These are phyloP conservation scores for Marasmius oreades DNA, from an alignment of 1,284 basidiomycete species.

Conservation along the genomic window DNA sequence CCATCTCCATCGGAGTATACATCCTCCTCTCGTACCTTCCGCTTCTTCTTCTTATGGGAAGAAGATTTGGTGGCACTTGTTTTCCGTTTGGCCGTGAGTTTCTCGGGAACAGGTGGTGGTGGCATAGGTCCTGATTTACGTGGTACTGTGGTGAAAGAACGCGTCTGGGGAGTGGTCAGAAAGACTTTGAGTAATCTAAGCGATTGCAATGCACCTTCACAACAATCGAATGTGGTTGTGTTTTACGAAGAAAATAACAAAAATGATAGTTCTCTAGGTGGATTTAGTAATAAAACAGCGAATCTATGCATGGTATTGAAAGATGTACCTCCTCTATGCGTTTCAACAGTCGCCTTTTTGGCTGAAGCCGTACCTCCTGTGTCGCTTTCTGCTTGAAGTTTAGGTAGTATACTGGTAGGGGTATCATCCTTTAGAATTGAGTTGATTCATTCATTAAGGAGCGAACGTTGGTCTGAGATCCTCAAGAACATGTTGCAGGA, in stretches of 20 bases:
- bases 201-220: conserved; percentile 49
- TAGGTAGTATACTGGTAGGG: conserved; percentile 55
- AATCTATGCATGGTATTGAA: conserved; percentile 9
- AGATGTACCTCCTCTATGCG: conserved; percentile 66
- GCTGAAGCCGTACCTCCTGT: conserved; percentile 36
- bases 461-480: conserved; percentile 68
- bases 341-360: conserved; percentile 65
- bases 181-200: not conserved
- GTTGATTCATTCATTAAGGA: not conserved
- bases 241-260: conserved; percentile 76
- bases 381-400: conserved; percentile 58
- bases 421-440: not conserved
- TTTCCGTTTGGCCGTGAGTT: conserved; percentile 25
- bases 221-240: conserved; percentile 70
- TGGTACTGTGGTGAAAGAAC: conserved; percentile 47
- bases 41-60: conserved; percentile 43
- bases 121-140: conserved; percentile 18
- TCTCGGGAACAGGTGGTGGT: conserved; percentile 20
- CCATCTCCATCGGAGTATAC: conserved; percentile 16
- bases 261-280: conserved; percentile 73
- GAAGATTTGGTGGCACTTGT: conserved; percentile 16
- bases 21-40: conserved; percentile 36
- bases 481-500: conserved; percentile 66
- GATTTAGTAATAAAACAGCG: conserved; percentile 4
- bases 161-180: conserved; percentile 33